Conservation (phyloP, 2,329 filamentous ascomycete genomes). For the Sclerotinia sclerotiorum region DNA sequence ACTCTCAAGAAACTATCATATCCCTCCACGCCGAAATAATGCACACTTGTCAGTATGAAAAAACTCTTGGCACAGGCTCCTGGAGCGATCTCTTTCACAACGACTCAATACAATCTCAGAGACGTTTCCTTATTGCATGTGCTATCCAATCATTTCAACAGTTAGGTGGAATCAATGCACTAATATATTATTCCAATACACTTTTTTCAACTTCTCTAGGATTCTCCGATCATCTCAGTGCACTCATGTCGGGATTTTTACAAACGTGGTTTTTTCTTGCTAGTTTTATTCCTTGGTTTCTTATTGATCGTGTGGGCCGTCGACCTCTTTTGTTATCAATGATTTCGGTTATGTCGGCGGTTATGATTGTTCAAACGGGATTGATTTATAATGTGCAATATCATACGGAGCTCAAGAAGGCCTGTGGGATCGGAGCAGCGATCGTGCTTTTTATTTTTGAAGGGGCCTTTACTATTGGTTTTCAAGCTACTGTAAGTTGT, state of each 20-base stretch:
- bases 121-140: conserved; percentile 51
- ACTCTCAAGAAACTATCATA: conserved; percentile 32
- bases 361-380: conserved; percentile 45
- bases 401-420: conserved; percentile 39
- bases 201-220: conserved; percentile 49
- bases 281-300: conserved; percentile 43
- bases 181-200: conserved; percentile 47
- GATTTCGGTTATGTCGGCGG: conserved; percentile 44
- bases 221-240: conserved; percentile 46
- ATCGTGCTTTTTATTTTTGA: conserved; percentile 61
- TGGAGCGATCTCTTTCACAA: conserved; percentile 35
- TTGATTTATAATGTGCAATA: conserved; percentile 46
- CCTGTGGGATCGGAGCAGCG: conserved; percentile 44
- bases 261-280: conserved; percentile 49
- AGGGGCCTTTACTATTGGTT: conserved; percentile 60
- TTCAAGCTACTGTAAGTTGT: conserved; percentile 53
- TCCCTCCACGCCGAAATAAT: conserved; percentile 40
- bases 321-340: conserved; percentile 64
- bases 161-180: conserved; percentile 45
- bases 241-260: conserved; percentile 53
- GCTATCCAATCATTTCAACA: conserved; percentile 54
- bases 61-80: conserved; percentile 40
- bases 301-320: conserved; percentile 59
- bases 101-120: conserved; percentile 46
- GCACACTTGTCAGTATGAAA: conserved; percentile 40